phyloP scores from a whole-genome alignment of 305 asterid species.

The Rubia peregrina region DNA sequence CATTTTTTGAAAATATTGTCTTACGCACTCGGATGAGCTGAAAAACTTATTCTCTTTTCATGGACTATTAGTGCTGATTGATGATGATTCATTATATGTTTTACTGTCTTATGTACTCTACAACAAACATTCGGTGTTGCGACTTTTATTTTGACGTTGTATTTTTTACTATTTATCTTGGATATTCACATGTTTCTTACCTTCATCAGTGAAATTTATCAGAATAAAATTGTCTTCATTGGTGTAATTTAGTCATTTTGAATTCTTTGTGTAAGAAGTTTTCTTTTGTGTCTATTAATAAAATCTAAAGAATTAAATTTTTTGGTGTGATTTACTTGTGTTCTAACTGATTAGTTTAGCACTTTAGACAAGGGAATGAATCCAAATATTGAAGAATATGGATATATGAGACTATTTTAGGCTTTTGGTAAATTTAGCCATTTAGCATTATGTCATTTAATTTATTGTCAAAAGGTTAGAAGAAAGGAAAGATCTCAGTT shows the following conservation, averaged over 20 bases:
- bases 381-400: neutral
- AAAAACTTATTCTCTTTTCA: too few species aligned
- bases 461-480: neutral
- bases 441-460: neutral
- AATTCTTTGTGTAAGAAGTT: conserved; percentile 23
- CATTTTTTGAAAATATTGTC: too few species aligned
- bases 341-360: neutral
- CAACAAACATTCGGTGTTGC: too few species aligned
- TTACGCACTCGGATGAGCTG: too few species aligned
- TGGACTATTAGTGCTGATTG: too few species aligned
- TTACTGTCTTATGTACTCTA: too few species aligned
- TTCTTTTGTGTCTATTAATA: neutral
- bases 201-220: conserved; percentile 13
- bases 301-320: conserved; percentile 9
- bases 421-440: conserved; percentile 4
- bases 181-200: neutral
- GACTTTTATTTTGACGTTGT: too few species aligned
- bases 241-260: conserved; percentile 13
- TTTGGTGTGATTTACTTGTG: conserved; percentile 11
- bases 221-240: conserved; percentile 10
- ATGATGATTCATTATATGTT: too few species aligned
- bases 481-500: neutral
- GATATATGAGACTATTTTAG: neutral
- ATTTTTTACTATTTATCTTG: too few species aligned
- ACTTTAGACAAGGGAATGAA: neutral